phyloP scores from a whole-genome alignment of 2,329 filamentous ascomycete genomes.

The Biscogniauxia sp. region DNA sequence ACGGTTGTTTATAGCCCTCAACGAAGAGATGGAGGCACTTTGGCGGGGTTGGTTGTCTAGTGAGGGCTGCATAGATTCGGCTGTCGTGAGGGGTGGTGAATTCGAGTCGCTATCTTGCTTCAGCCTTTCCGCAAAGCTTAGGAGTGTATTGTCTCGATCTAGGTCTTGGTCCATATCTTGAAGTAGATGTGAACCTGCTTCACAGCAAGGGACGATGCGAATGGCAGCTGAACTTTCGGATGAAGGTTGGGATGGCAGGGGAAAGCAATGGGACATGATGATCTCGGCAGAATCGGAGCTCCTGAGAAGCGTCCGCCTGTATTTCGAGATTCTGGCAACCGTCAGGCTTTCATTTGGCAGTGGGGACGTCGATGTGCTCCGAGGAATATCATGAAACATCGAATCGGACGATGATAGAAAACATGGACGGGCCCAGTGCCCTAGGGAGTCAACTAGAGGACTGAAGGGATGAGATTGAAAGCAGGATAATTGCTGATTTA shows the following conservation, averaged over 20 bases:
- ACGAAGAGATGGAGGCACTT: conserved; percentile 22
- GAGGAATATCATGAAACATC: conserved; percentile 2
- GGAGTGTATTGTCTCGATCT: background rate
- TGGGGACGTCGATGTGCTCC: conserved; percentile 1
- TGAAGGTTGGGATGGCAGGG: background rate
- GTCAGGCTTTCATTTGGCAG: conserved; percentile 1
- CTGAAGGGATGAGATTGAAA: conserved; percentile 5
- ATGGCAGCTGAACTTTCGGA: background rate
- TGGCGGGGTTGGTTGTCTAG: conserved; percentile 11
- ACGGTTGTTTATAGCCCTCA: conserved; percentile 19
- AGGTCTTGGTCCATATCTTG: background rate
- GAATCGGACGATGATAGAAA: background rate
- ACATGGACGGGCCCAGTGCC: background rate
- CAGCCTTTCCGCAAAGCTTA: background rate
- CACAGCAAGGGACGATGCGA: background rate
- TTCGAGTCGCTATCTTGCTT: background rate
- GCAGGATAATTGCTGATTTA: conserved; percentile 7
- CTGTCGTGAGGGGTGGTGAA: background rate
- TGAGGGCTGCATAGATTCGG: conserved; percentile 16
- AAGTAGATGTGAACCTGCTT: background rate
- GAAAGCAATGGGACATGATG: background rate
- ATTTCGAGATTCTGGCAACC: background rate
- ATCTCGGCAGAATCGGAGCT: background rate
- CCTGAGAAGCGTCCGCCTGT: background rate
- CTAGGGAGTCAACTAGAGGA: background rate